Evolutionary conservation across 768 basidiomycete species (phyloP), one percentile per base, ranked within the genome.

Genomic region (Cyclocybe aegerita): DNA sequence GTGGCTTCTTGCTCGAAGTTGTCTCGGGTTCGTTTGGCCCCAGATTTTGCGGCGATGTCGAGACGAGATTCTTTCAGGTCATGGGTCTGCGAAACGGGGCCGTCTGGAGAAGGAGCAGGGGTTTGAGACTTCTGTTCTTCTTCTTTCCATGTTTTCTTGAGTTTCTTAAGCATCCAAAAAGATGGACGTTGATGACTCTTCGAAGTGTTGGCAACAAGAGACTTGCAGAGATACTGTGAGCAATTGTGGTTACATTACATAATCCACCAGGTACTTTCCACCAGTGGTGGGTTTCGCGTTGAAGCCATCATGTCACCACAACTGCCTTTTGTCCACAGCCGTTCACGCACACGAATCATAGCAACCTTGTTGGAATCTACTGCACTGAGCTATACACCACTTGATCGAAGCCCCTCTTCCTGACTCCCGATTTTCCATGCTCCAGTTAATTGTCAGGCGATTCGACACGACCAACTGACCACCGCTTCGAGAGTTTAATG

Each of bases 71-170:
- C 42, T 31, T 37, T 32, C 16, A 35, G 49, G 17, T 16, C 32
- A 41, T 34, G 31, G 16, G 36, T 46, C 9, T 40, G 40, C 12
- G 43, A 50, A 9, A 34, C 30, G 11, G 43, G 15, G 10, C 29
- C 34, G 12, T 46, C 52, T 14, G 38, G 50, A 23, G 42, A 47
- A 30, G 60, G 43, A 9, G 49, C 45, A 17, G 58, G 55, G 23
- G 45, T 53, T 30, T 54, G 59, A 47, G 59, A 70, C 39, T 40
- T 53, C 12, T 45, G 40, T 12, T 61, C 67, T 49, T 67, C 65
- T 39, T 71, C 68, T 58, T 68, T 73, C 75, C 77, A 79, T 46
- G 75, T 72, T 50, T 76, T 64, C 56, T 77, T 79, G 73, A 78
- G 78, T 41, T 77, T 63, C 41, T 75, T 78, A 53, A 80, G 62